Base-by-base conservation (phyloP, 1,284 basidiomycete species). In the Fomitopsis palustris region DNA sequence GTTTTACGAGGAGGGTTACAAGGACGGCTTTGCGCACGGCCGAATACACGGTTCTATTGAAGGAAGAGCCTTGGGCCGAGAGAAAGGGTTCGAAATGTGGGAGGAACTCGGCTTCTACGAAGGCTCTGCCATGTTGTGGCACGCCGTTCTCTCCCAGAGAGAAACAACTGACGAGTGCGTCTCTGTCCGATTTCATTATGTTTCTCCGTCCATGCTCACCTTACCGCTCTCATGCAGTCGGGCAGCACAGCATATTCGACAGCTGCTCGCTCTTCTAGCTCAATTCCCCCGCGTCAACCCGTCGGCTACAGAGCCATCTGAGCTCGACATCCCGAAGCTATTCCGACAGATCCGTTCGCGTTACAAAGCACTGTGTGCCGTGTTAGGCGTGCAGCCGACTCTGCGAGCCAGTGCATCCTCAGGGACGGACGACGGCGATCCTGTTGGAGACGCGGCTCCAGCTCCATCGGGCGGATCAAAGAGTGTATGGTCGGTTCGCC, bases 1-100 rank as follows among this genome's bases (percentile, higher is more conserved):
- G 51, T 94, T 96, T 75, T 97, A 92, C 71, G 81, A 87, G 56
- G 70, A 79, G 8, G 95, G 95, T 2, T 92, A 89, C 70, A 69
- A 80, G 63, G 87, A 90, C 58, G 96, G 96, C 3, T 83, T 82
- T 67, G 85, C 81, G 0, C 95, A 98, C 70, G 96, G 96, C 4
- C 81, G 85, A 45, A 85, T 95, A 14, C 95, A 97, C 67, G 96
- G 96, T 0, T 76, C 91, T 21, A 95, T 95, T 62, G 95, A 98
- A 73, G 96, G 96, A 4, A 81, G 95, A n/a, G 88, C 90, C 3
- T 79, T 98, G 4, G 96, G 96, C 1, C 83, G 87, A 61, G 89
- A 94, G 68, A 96, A 98, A 70, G 94, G 93, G 0, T 98, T 90
- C 72, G 94, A 96, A 75, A 86, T 98, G 72, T 98, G 96, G 95